These are phyloP conservation scores for Dalbergia cochinchinensis DNA, from an alignment of 306 rosid species.

Conservation along the genomic window DNA sequence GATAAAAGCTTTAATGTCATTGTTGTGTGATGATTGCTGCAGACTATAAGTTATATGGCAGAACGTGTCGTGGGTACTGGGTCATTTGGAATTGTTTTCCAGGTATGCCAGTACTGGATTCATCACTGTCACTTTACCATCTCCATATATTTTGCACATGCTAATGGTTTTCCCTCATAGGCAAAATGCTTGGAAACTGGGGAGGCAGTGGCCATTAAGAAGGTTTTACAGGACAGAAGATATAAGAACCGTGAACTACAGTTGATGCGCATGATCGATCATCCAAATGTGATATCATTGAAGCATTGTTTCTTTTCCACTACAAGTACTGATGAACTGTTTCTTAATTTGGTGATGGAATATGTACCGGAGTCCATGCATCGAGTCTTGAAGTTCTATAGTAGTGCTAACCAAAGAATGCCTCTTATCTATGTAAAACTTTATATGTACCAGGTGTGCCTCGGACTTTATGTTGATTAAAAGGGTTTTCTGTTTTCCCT, in stretches of 20 bases:
- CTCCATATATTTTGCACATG: constrained; percentile 11
- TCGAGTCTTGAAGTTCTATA: constrained; percentile 70
- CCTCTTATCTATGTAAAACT: constrained; percentile 77
- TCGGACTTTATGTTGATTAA: constrained; percentile 10
- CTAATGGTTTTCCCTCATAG: constrained; percentile 21
- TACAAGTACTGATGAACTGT: constrained; percentile 68
- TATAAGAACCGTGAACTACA: constrained; percentile 69
- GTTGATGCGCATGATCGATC: constrained; percentile 84
- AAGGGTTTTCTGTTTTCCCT: not conserved
- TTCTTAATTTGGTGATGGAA: constrained; percentile 80
- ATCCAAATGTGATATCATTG: constrained; percentile 75
- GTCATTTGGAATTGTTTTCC: constrained; percentile 86
- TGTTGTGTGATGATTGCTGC: constrained; percentile 42
- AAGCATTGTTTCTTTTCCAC: constrained; percentile 84
- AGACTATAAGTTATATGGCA: constrained; percentile 89
- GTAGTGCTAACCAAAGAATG: constrained; percentile 70
- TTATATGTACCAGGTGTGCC: constrained; percentile 75
- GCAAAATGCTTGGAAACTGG: constrained; percentile 53
- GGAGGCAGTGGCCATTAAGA: constrained; percentile 50
- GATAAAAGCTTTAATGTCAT: constrained; percentile 41
- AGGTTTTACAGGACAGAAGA: constrained; percentile 45
- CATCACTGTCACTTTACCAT: constrained; percentile 1
- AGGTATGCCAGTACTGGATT: constrained; percentile 52
- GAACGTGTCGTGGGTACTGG: constrained; percentile 86
- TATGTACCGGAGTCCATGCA: constrained; percentile 82